Conservation (phyloP, 345 rosid species). For the Camelina laxa region DNA sequence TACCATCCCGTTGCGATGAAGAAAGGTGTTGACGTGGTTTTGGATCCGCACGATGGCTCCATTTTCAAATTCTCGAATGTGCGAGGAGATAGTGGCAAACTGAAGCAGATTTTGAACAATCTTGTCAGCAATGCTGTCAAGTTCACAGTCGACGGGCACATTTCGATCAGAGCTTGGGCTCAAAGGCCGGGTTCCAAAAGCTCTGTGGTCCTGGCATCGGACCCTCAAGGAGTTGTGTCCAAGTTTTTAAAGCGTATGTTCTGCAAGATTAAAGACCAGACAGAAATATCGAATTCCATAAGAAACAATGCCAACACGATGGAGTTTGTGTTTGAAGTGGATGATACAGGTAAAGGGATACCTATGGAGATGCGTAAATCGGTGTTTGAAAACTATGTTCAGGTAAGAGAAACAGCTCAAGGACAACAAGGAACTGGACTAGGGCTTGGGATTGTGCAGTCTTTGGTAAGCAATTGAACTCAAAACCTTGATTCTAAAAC, state of each 20-base stretch:
- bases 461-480: conserved; percentile 59
- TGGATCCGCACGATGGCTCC: conserved; percentile 69
- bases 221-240: conserved; percentile 24
- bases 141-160: conserved; percentile 71
- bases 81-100: conserved; percentile 65
- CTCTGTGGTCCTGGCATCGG: conserved; percentile 42
- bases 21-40: conserved; percentile 70
- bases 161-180: conserved; percentile 65
- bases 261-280: conserved; percentile 38
- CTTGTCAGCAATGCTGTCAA: conserved; percentile 82
- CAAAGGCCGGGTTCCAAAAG: conserved; percentile 51
- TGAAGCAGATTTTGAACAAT: conserved; percentile 66
- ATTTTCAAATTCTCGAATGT: conserved; percentile 53
- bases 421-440: conserved; percentile 79
- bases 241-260: conserved; percentile 36
- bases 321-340: conserved; percentile 76
- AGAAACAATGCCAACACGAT: conserved; percentile 40
- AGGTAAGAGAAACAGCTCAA: conserved; percentile 68
- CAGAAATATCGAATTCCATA: conserved; percentile 27
- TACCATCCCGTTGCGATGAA: conserved; percentile 62
- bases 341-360: conserved; percentile 86
- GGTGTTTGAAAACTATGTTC: conserved; percentile 81
- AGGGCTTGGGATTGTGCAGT: conserved; percentile 90
- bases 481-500: not conserved
- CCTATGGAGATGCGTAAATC: conserved; percentile 65